Conservation (phyloP, 164 flowering plant genomes). For the Paratinospora sagittata region DNA sequence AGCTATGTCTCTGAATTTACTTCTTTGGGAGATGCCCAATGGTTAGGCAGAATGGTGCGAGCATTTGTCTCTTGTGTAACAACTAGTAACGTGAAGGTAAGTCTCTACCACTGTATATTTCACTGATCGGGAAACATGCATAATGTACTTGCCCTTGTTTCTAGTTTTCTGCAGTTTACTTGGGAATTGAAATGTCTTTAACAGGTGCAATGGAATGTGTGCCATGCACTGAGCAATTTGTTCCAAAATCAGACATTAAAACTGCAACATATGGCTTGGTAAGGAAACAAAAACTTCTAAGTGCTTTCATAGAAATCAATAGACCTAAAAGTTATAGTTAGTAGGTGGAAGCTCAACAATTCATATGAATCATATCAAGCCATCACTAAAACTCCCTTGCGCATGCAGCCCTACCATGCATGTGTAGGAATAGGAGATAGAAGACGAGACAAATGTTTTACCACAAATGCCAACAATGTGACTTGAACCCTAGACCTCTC, state of each 20-base stretch:
- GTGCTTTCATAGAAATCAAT: too few species aligned
- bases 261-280: slow-evolving; percentile 73
- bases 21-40: slow-evolving; percentile 22
- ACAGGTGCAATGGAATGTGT: slow-evolving; percentile 99
- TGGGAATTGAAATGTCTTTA: neutral
- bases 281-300: slow-evolving; percentile 11
- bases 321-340: too few species aligned
- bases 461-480: too few species aligned
- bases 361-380: too few species aligned
- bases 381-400: too few species aligned
- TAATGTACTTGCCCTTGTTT: neutral
- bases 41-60: slow-evolving; percentile 70
- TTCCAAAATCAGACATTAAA: slow-evolving; percentile 68
- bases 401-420: too few species aligned
- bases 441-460: too few species aligned
- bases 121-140: neutral
- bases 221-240: slow-evolving; percentile 89
- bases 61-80: slow-evolving; percentile 90
- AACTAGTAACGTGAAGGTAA: slow-evolving; percentile 95
- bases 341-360: too few species aligned
- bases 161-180: neutral
- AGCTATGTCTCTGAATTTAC: slow-evolving; percentile 6
- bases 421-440: too few species aligned
- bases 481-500: too few species aligned
- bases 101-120: neutral